These are phyloP conservation scores for Diutina pseudorugosa DNA, from an alignment of 1,139 yeast genomes.

Conservation along the genomic window DNA sequence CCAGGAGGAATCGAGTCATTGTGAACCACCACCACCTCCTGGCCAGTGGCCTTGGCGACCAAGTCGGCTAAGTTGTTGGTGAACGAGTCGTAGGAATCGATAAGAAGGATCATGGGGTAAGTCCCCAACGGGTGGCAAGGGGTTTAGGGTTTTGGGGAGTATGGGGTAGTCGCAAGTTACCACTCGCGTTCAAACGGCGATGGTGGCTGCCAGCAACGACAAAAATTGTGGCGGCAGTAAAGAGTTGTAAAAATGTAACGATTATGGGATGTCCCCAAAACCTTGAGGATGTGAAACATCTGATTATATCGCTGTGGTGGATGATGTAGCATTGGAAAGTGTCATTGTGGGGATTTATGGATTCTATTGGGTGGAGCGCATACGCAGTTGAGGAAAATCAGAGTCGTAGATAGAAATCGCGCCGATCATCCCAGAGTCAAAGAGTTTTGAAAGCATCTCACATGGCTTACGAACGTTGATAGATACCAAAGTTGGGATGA, in stretches of 20 bases:
- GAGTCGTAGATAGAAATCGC: too few species aligned
- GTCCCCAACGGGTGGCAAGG: background rate
- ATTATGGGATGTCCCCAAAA: too few species aligned
- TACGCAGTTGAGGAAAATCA: too few species aligned
- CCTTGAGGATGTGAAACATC: too few species aligned
- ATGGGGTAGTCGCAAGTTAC: background rate
- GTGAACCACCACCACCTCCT: slow-evolving; percentile 55
- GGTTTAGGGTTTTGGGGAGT: background rate
- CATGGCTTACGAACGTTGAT: too few species aligned
- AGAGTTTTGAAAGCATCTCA: too few species aligned
- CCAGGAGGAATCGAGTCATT: slow-evolving; percentile 47
- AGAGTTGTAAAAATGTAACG: background rate
- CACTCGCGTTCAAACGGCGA: background rate
- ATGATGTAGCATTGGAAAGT: too few species aligned
- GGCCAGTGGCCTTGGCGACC: slow-evolving; percentile 40
- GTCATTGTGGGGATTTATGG: too few species aligned
- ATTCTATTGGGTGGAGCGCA: too few species aligned
- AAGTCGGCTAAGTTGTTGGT: slow-evolving; percentile 69
- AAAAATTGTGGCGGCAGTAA: background rate
- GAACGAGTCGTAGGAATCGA: slow-evolving; percentile 93
- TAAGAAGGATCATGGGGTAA: slow-evolving; percentile 43
- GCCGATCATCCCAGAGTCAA: too few species aligned
- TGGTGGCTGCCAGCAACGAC: background rate
- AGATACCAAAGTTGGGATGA: too few species aligned
- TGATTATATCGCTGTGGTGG: too few species aligned